Percentiles rank a stretch among this genome's conserved stretches.
Evolutionary conservation across 1,139 yeast species (phyloP).

Genomic region (Hyphopichia burtonii): DNA sequence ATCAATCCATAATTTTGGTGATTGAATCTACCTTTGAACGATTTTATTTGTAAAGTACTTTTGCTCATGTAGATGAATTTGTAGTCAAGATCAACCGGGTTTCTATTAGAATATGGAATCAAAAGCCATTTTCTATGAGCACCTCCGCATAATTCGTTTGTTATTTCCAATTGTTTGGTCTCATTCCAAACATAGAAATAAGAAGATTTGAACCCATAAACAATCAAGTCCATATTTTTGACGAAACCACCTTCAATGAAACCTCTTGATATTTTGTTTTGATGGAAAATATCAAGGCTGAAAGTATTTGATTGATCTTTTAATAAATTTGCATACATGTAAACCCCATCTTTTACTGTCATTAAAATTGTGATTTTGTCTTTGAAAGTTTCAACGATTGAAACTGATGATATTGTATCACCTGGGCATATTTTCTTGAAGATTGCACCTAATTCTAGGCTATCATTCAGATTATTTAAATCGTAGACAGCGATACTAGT

Average conservation of each 20-base stretch:
- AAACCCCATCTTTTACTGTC: constrained; percentile 67
- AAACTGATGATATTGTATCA: constrained; percentile 70
- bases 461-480: constrained; percentile 16
- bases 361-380: constrained; percentile 29
- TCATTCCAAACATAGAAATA: constrained; percentile 83
- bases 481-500: constrained; percentile 64
- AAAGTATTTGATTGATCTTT: constrained; percentile 11
- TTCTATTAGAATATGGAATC: constrained; percentile 12
- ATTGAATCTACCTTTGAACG: constrained; percentile 18
- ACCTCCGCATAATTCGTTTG: constrained; percentile 84
- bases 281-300: constrained; percentile 41
- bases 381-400: constrained; percentile 25
- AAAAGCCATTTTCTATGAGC: constrained; percentile 83
- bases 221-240: constrained; percentile 47
- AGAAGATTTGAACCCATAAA: constrained; percentile 83
- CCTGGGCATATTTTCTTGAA: constrained; percentile 63
- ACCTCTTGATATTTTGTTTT: constrained; percentile 70
- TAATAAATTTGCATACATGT: constrained; percentile 34
- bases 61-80: constrained; percentile 59
- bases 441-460: constrained; percentile 18
- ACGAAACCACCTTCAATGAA: constrained; percentile 73
- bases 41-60: constrained; percentile 34
- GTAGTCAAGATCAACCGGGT: constrained; percentile 10
- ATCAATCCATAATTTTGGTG: constrained; percentile 26
- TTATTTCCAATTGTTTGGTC: constrained; percentile 67